A percentile compares a stretch with the other conserved stretches of the same genome.
Evolutionary conservation across 306 rosid genomes (phyloP).

Genomic region (Cicer chorassanicum): DNA sequence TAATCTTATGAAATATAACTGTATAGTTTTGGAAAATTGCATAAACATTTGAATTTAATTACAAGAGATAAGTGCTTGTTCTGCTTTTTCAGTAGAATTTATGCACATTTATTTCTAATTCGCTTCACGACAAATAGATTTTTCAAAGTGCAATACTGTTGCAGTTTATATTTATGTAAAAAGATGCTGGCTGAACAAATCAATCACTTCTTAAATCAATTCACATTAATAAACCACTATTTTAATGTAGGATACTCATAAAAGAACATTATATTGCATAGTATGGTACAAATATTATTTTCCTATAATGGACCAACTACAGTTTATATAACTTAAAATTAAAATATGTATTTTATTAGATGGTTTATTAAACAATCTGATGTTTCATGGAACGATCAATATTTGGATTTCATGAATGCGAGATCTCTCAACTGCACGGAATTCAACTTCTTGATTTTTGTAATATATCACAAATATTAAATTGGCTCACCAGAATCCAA

Average conservation of each 20-base stretch:
- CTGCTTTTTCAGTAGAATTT: neutral
- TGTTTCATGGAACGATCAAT: no score
- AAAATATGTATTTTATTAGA: no score
- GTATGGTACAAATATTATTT: neutral
- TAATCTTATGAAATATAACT: neutral
- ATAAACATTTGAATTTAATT: no score
- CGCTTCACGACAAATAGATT: slow-evolving; percentile 42
- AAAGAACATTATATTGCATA: neutral
- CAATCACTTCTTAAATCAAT: slow-evolving; percentile 32
- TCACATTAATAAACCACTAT: slow-evolving; percentile 18
- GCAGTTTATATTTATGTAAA: slow-evolving; percentile 29
- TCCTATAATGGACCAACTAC: neutral
- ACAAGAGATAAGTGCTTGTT: slow-evolving; percentile 2
- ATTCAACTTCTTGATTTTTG: no score
- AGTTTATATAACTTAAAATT: neutral
- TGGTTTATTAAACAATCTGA: no score
- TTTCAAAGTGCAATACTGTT: slow-evolving; percentile 19
- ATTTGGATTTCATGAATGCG: no score
- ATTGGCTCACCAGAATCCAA: no score
- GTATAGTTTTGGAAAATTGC: no score
- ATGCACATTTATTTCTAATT: slow-evolving; percentile 32
- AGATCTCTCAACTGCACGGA: no score
- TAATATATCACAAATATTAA: no score
- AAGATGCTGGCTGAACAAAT: slow-evolving; percentile 18
- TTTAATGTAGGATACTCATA: neutral